Base-by-base conservation (phyloP, 495 filamentous ascomycete species). In the Neurospora sp. region DNA sequence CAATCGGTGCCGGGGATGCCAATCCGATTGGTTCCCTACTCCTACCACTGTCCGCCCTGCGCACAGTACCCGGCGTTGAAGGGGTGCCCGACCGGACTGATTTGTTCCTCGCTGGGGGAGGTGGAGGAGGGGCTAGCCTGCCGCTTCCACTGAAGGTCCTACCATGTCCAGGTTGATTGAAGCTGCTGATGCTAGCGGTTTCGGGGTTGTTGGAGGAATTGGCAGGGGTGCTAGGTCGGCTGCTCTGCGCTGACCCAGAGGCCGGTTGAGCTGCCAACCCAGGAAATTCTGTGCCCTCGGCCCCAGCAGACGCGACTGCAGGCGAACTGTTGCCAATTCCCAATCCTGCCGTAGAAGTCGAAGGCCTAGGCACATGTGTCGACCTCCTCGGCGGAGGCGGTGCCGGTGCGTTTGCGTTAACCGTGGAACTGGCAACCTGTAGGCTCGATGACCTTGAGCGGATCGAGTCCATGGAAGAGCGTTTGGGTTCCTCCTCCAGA, bases 301-400 rank as follows among this genome's bases (percentile, higher is more conserved):
- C 72, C 6, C 44, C 46, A n/a, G 44, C 42, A n/a, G 74, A 71
- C 5, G 69, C 4, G 18, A 48, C 44, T 6, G 73, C 72, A 12
- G 76, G 72, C 18, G 77, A 76, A 3, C 42, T 53, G 53, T 76
- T 71, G 0, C 53, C 27, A 14, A 37, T 35, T 16, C 53, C 53
- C 27, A 65, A 9, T 9, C 53, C 53, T 8, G 53, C 27, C 12
- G 22, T 65, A 2, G 79, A 75, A 39, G 53, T 74, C 39, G 80
- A 69, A 27, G 77, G 73, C 20, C 81, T 81, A 14, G 73, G 31
- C 9, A n/a, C 73, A 44, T 84, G 81, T 4, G 74, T 76, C 6
- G 82, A 80, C 37, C 83, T 76, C 9, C 84, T 79, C 4, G 85
- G 85, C 1, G 84, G 83, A 61, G 84, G 84, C 7, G 84, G 84